Conservation (phyloP, 345 rosid species). For the Rhizophora apiculata region DNA sequence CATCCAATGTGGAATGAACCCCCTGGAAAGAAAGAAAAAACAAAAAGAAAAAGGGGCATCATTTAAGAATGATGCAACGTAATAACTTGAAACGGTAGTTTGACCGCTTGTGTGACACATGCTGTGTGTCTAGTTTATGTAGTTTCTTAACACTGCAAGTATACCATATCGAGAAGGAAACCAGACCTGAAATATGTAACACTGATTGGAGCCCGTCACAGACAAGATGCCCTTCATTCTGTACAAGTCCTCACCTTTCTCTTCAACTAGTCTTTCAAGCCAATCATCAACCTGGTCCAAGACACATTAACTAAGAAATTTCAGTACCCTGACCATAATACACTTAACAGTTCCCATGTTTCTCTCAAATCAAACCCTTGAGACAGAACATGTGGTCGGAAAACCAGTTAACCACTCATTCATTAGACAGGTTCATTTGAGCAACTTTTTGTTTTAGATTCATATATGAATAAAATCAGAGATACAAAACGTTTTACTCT, state of each 20-base stretch:
- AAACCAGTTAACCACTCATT: too few species aligned
- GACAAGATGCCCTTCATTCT: conserved; percentile 68
- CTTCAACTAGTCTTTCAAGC: conserved; percentile 65
- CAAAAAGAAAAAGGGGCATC: too few species aligned
- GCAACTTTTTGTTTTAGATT: too few species aligned
- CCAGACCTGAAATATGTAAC: conserved; percentile 62
- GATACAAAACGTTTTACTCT: too few species aligned
- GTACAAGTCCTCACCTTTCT: conserved; percentile 69
- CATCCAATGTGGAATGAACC: conserved; percentile 60
- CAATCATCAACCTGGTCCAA: conserved; percentile 64
- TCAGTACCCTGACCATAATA: not conserved
- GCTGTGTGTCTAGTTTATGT: too few species aligned
- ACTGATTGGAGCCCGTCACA: conserved; percentile 42
- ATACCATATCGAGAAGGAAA: not conserved
- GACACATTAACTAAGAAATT: conserved; percentile 6
- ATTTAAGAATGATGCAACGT: not conserved
- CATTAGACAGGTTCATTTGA: too few species aligned
- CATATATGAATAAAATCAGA: too few species aligned
- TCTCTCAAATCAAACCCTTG: not conserved
- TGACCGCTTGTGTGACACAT: too few species aligned
- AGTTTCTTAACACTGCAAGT: too few species aligned
- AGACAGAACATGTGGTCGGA: too few species aligned
- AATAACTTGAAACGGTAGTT: not conserved
- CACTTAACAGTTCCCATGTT: not conserved
- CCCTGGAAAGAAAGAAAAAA: conserved; percentile 29